Percentiles rank a stretch among this genome's conserved stretches.
Conservation (phyloP, 257 asterid species). For the Fraxinus anomala region DNA sequence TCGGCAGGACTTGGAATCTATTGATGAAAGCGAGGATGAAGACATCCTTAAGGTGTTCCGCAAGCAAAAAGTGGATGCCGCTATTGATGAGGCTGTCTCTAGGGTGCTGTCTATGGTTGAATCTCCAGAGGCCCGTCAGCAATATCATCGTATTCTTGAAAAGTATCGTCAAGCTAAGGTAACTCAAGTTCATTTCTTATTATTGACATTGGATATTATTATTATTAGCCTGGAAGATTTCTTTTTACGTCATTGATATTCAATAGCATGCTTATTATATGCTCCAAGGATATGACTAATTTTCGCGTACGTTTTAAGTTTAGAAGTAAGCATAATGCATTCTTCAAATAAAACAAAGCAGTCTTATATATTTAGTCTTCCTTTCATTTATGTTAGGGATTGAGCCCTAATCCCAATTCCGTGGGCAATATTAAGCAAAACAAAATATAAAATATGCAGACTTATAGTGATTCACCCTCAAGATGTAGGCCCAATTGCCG, state of each 20-base stretch:
- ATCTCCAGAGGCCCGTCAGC: conserved; percentile 78
- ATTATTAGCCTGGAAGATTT: background rate
- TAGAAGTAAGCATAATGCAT: background rate
- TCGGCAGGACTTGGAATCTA: conserved; percentile 50
- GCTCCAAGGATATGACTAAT: background rate
- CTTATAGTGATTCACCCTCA: background rate
- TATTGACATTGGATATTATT: background rate
- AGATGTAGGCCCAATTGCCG: background rate
- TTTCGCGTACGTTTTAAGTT: too few relatives aligned
- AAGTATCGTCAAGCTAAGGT: conserved; percentile 90
- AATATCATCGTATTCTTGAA: conserved; percentile 78
- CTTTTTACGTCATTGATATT: background rate
- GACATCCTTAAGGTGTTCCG: conserved; percentile 80
- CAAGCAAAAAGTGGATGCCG: conserved; percentile 76
- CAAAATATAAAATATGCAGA: background rate
- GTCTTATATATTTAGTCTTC: background rate
- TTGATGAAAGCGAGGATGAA: conserved; percentile 67
- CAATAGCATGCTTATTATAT: background rate
- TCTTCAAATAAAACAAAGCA: background rate
- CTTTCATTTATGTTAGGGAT: background rate
- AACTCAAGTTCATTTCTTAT: conserved; percentile 16
- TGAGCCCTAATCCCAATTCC: background rate
- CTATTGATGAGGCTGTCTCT: conserved; percentile 82
- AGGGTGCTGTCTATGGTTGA: conserved; percentile 94
- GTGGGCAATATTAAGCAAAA: background rate